Conservation (phyloP, 495 filamentous ascomycete genomes). For the Penicillium ochrochloron region DNA sequence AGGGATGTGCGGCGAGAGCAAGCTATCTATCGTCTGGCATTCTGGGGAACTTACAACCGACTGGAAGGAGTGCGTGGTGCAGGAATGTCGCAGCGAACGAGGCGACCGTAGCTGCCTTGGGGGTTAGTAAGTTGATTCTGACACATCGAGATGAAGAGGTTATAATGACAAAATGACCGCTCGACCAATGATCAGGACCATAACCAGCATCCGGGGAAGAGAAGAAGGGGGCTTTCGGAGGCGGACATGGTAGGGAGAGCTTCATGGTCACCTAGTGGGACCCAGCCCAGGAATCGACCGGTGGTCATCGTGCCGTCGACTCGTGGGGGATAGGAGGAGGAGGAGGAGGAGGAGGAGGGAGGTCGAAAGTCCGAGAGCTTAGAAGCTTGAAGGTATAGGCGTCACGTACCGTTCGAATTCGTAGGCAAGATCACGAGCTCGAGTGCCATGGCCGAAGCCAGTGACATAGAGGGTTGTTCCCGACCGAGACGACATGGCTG, state of each 20-base stretch:
- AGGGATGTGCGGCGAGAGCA: constrained; percentile 8
- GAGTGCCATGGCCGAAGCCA: constrained; percentile 98
- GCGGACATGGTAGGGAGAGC: constrained; percentile 2
- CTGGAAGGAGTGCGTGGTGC: constrained; percentile 90
- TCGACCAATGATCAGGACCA: constrained; percentile 13
- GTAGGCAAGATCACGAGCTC: constrained; percentile 99
- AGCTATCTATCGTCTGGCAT: constrained; percentile 5
- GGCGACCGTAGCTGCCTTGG: constrained; percentile 83
- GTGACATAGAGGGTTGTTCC: constrained; percentile 95
- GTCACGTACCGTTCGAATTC: constrained; percentile 99
- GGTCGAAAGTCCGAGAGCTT: constrained; percentile 34
- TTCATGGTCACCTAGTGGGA: constrained; percentile 7
- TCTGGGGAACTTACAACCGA: constrained; percentile 75
- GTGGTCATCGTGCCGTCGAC: constrained; percentile 26
- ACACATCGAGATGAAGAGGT: constrained; percentile 11
- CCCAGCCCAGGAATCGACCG: constrained; percentile 5
- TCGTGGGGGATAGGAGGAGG: not conserved
- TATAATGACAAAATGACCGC: constrained; percentile 20
- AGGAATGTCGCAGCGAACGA: constrained; percentile 98
- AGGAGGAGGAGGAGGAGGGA: constrained; percentile 17
- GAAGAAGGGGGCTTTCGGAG: not conserved
- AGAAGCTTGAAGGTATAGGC: constrained; percentile 51
- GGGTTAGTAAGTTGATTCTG: constrained; percentile 13
- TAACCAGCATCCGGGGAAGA: constrained; percentile 11
- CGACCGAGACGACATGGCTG: constrained; percentile 90